Conservation (phyloP, 768 basidiomycete species). For the Hygrocybe punicea region DNA sequence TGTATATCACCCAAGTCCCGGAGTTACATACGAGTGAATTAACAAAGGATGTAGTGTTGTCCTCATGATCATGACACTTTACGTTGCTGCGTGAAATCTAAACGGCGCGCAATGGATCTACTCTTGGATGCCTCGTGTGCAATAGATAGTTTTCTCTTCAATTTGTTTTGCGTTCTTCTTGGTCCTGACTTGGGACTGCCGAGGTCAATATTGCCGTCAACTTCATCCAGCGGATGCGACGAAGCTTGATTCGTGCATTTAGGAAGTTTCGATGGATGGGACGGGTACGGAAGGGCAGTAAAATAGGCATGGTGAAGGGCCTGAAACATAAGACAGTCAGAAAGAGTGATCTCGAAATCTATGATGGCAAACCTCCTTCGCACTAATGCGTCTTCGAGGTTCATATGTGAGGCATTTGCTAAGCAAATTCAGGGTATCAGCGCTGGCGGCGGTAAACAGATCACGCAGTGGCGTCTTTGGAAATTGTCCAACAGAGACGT, state of each 20-base stretch:
- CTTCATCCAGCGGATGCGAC: constrained; percentile 65
- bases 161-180: constrained; percentile 51
- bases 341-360: not conserved
- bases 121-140: constrained; percentile 40
- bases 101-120: constrained; percentile 61
- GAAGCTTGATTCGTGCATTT: constrained; percentile 53
- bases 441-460: constrained; percentile 87
- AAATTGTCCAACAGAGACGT: constrained; percentile 80
- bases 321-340: constrained; percentile 47
- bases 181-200: constrained; percentile 47
- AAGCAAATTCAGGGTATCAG: constrained; percentile 81
- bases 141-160: constrained; percentile 71
- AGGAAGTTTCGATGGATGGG: constrained; percentile 85
- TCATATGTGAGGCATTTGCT: constrained; percentile 79
- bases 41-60: not conserved
- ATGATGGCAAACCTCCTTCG: constrained; percentile 61
- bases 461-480: constrained; percentile 78
- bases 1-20: not conserved
- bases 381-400: constrained; percentile 75
- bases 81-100: constrained; percentile 62
- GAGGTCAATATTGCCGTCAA: constrained; percentile 68
- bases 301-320: constrained; percentile 88
- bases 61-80: constrained; percentile 1
- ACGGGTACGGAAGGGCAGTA: constrained; percentile 78
- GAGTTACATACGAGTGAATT: not conserved